Conservation (phyloP, 2,329 filamentous ascomycete species). For the Phoma sp. region DNA sequence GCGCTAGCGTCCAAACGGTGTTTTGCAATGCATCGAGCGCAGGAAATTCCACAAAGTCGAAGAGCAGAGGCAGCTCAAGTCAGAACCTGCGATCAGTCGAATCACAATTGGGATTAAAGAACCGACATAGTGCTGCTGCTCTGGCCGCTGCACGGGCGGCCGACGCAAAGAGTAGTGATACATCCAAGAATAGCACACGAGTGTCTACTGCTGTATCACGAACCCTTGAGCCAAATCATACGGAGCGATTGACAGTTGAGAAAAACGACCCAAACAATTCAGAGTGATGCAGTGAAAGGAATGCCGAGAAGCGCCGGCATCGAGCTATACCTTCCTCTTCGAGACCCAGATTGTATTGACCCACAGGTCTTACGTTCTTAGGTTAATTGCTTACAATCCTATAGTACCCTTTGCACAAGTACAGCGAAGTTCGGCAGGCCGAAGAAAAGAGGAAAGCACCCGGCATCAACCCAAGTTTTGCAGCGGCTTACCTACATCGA, state of each 20-base stretch:
- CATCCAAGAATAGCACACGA: conserved; percentile 9
- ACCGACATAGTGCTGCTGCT: conserved; percentile 29
- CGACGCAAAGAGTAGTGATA: conserved; percentile 14
- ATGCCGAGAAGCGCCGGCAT: conserved; percentile 3
- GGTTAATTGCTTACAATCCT: not conserved
- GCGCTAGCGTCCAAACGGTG: conserved; percentile 38
- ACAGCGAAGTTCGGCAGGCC: no score
- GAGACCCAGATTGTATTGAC: conserved; percentile 1
- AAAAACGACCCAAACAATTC: conserved; percentile 5
- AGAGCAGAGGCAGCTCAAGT: conserved; percentile 30
- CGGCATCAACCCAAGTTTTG: no score
- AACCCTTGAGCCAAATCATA: conserved; percentile 2
- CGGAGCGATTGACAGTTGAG: conserved; percentile 2
- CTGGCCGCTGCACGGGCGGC: conserved; percentile 26
- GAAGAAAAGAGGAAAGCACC: no score
- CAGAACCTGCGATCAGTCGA: conserved; percentile 19
- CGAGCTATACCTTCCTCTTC: conserved; percentile 3
- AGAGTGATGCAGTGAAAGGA: not conserved
- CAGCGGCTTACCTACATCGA: no score
- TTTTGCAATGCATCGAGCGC: conserved; percentile 28
- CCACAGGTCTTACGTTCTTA: not conserved
- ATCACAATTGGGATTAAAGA: conserved; percentile 13
- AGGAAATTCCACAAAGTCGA: conserved; percentile 14
- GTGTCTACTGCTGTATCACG: conserved; percentile 5
- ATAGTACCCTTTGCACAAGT: no score